Evolutionary conservation across 345 rosid species (phyloP), one percentile per base, ranked within the genome.

Genomic region (Populus tremula): DNA sequence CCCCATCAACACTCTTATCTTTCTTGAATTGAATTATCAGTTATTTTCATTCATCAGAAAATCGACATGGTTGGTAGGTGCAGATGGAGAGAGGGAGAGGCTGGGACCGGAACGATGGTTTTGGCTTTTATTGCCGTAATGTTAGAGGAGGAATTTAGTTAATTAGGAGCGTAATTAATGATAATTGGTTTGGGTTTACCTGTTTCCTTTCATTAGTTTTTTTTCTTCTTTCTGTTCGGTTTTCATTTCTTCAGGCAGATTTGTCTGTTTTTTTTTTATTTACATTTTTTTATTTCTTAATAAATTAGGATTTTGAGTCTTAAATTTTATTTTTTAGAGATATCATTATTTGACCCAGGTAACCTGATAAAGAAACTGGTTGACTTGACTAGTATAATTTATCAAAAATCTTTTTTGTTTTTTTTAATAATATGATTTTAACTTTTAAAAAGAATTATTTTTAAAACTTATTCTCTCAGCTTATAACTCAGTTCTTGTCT

Each of bases 1-100:
- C 72, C 66, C 81, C 89, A 77, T 88, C 72, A 71, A 65, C 36
- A 43, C 4, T 17, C 36, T 47, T 56, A 69, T 69, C 16, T 5
- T 17, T 9, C 25, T 9, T 8, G 11, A n/a, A n/a, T 10, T 10
- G 29, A 47, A 3, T 59, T 25, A 59, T 1, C 16, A 59, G 2
- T 59, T 59, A 11, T 59, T 23, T n/a, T 59, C 13, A 25, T 59
- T 65, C 69, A 65, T 10, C 41, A 33, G 69, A 65, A 59, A n/a
- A 59, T 59, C 5, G 64, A 59, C 64, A 59, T 59, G 23, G 64
- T 23, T 23, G 64, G 64, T 23, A 9, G 64, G 6, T n/a, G 27
- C 14, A 23, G 64, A n/a, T 9, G 29, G 14, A n/a, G 29, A 59
- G 64, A 25, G 64, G 9, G 25, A 23, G 64, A 59, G 29, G 27